Evolutionary conservation across 768 basidiomycete species (phyloP), one percentile per base, ranked within the genome.

Genomic region (Gloeopeniophorella convolvens): DNA sequence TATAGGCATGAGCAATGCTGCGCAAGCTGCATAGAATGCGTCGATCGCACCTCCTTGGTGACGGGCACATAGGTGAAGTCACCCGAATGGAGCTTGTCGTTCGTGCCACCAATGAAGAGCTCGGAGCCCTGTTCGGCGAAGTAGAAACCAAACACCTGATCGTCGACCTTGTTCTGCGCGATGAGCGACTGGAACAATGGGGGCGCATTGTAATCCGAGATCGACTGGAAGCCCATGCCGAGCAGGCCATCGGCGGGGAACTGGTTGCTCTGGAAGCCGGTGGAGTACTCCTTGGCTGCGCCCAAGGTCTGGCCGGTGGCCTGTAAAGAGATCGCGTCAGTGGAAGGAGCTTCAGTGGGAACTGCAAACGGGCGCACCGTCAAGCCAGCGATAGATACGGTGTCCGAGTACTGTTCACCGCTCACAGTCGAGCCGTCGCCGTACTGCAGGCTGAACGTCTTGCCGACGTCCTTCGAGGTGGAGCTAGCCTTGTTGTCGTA

Each of bases 71-170:
- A 50, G 34, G 52, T 50, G 36, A 54, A 50, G 42, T 39, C 24
- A 24, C 27, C 36, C 0, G 23, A 21, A 12, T 32, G 16, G 4
- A 31, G 48, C 2, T 5, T 27, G 5, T 23, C 12, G 18, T 54
- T 45, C 16, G 34, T 30, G 2, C 52, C 52, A 33, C 52, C 52
- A 13, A 54, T 13, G 23, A 12, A 50, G n/a, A 54, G 52, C 31
- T 54, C 48, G 0, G 48, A 26, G 23, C 68, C 70, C 10, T 63
- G 59, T 12, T 64, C 16, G 6, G 71, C 59, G 36, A 81, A 65
- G 50, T 75, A 73, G 58, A 82, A 71, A 26, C 72, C 69, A 51
- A 81, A 80, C 52, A 69, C 63, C 37, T 68, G 58, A 20, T 68
- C 54, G 4, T 64, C 48, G 3, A 68, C 60, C 32, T 50, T 46